Percentiles rank a stretch among this genome's conserved stretches.
Evolutionary conservation across 2,329 filamentous ascomycete species (phyloP).

Genomic region (Thielaviopsis musarum): DNA sequence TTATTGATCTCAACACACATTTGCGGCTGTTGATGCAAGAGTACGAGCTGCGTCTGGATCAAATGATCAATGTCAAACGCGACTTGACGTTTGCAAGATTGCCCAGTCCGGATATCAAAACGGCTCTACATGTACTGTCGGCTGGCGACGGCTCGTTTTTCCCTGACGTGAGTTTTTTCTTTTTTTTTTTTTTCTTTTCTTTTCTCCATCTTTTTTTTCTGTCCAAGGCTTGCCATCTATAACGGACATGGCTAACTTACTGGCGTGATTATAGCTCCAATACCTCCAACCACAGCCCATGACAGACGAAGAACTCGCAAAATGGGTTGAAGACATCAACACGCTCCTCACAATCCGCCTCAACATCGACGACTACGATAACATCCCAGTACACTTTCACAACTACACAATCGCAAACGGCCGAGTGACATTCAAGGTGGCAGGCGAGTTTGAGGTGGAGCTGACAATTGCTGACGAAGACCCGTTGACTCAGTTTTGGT

Average conservation of each 20-base stretch:
- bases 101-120: conserved; percentile 80
- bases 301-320: conserved; percentile 53
- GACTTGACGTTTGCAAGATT: conserved; percentile 57
- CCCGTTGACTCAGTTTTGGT: conserved; percentile 71
- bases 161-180: conserved; percentile 45
- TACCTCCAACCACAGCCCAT: conserved; percentile 63
- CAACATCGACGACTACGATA: conserved; percentile 68
- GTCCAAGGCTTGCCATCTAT: too few species aligned
- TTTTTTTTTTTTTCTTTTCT: too few species aligned
- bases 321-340: conserved; percentile 65
- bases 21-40: conserved; percentile 44
- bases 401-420: conserved; percentile 68
- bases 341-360: conserved; percentile 67
- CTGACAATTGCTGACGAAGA: conserved; percentile 81
- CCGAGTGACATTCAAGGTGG: conserved; percentile 74
- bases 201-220: too few species aligned
- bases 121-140: conserved; percentile 69
- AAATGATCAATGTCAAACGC: conserved; percentile 55
- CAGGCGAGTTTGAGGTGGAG: conserved; percentile 81
- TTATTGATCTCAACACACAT: conserved; percentile 75
- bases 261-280: conserved; percentile 38
- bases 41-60: conserved; percentile 43
- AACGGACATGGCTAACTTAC: conserved; percentile 13
- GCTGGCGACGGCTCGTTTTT: conserved; percentile 63
- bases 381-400: conserved; percentile 55